A percentile compares a stretch with the other conserved stretches of the same genome.
Conservation (phyloP, 139 green algal genomes). For the Tetratostichococcus sp. region DNA sequence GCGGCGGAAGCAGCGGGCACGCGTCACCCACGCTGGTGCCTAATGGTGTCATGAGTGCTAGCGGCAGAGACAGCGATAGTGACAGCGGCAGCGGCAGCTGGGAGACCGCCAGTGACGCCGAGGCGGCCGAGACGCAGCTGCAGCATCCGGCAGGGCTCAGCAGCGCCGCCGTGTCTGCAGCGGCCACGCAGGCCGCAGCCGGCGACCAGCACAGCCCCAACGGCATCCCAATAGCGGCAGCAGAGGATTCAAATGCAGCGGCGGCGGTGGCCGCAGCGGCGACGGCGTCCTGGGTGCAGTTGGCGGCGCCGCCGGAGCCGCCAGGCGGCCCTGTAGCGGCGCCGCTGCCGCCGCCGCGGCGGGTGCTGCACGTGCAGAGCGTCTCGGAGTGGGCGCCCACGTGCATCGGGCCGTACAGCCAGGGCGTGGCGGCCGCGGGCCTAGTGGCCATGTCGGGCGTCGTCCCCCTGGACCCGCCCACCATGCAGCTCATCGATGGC, state of each 20-base stretch:
- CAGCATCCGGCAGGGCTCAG: slow-evolving; percentile 22
- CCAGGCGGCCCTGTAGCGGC: too few relatives aligned
- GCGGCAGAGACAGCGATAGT: neutral
- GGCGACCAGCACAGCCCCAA: too few relatives aligned
- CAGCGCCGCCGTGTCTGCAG: too few relatives aligned
- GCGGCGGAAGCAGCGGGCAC: neutral
- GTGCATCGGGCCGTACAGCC: slow-evolving; percentile 97
- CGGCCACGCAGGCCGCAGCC: too few relatives aligned
- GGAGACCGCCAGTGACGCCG: neutral
- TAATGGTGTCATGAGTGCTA: too few relatives aligned
- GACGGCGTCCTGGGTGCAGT: too few relatives aligned
- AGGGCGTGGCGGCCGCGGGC: slow-evolving; percentile 38
- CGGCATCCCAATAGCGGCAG: too few relatives aligned
- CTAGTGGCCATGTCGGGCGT: slow-evolving; percentile 53
- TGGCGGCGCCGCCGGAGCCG: too few relatives aligned
- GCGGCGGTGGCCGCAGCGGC: neutral
- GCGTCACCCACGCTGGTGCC: too few relatives aligned
- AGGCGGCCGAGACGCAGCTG: slow-evolving; percentile 6
- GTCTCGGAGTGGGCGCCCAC: slow-evolving; percentile 90
- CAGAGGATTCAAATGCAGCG: too few relatives aligned
- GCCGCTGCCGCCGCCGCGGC: slow-evolving; percentile 15
- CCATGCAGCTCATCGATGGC: slow-evolving; percentile 53
- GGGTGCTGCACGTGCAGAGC: slow-evolving; percentile 93
- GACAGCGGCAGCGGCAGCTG: slow-evolving; percentile 6
- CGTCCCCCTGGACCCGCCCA: slow-evolving; percentile 64